Base-by-base conservation (phyloP, 2,329 filamentous ascomycete genomes). In the Dactylellina drechsleri region DNA sequence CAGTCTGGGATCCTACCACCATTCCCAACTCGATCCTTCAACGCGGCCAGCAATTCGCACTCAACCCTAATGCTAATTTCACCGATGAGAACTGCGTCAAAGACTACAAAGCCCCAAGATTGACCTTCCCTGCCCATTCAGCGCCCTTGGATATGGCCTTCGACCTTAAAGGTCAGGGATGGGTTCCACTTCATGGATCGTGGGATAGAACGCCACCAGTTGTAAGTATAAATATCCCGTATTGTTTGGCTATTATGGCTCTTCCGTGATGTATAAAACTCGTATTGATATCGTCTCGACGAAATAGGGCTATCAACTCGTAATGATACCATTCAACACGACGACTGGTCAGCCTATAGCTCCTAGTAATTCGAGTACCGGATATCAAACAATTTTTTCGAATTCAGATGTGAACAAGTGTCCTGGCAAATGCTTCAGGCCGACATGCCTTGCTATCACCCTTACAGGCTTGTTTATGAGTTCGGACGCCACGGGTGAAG, bases 71-170 rank as follows among this genome's bases (percentile, higher is more conserved):
- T 49, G 66, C 77, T 57, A 78, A 80, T 67, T 79, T 84, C 57
- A 84, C 82, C 41, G 85, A 87, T 79, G 79, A 80, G 2, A 79
- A 80, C 6, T 87, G 85, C 78, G 82, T 82, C 1, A 84, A 82
- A 18, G 80, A 84, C 12, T 77, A 84, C 2, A 40, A 67, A 23
- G 40, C 50, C n/a, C 86, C 91, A 77, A 76, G 87, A 0, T 82
- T 92, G 23, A 87, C 86, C 0, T 87, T 90, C 79, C 82, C 85
- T 60, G 87, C 90, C 0, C 91, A 93, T 79, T 89, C 86, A 79
- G 90, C 91, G 0, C 91, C 91, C 0, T 83, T 92, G 0, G 90
- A 92, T 78, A 87, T 92, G 79, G 87, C 87, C 72, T 93, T 93
- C 82, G 84, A 86, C 20, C 18, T 15, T 18, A n/a, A 20, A 43